These are phyloP conservation scores for Venturia asperata DNA, from an alignment of 2,329 filamentous ascomycete species.

Conservation along the genomic window DNA sequence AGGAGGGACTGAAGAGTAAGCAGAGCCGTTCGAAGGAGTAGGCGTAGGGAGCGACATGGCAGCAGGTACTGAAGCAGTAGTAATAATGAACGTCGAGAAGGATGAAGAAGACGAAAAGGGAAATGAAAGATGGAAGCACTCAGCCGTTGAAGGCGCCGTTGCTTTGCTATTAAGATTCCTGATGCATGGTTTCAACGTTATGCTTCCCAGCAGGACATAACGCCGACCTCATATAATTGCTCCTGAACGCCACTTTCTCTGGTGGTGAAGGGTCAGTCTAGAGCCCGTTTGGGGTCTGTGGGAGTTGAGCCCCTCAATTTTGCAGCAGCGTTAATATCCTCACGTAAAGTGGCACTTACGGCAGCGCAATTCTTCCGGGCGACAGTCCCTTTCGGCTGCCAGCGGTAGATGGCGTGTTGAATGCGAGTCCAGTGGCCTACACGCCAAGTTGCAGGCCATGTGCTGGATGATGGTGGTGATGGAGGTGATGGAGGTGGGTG, in stretches of 20 bases:
- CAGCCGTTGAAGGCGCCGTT: neutral
- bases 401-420: neutral
- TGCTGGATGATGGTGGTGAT: no score
- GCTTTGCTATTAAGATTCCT: neutral
- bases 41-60: constrained; percentile 8
- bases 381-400: neutral
- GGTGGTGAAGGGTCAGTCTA: constrained; percentile 6
- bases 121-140: neutral
- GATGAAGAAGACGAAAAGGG: neutral
- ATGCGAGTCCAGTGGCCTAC: neutral
- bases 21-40: constrained; percentile 2
- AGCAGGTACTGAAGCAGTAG: neutral
- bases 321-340: constrained; percentile 7
- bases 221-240: constrained; percentile 4
- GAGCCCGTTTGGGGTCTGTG: constrained; percentile 2
- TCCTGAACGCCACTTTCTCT: constrained; percentile 5
- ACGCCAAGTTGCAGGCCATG: no score
- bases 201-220: neutral
- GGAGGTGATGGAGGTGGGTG: no score
- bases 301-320: constrained; percentile 3
- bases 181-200: neutral
- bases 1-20: constrained; percentile 4
- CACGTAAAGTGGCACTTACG: neutral
- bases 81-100: neutral
- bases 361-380: neutral